Conservation (phyloP, 257 asterid species). For the Rehmannia glutinosa region DNA sequence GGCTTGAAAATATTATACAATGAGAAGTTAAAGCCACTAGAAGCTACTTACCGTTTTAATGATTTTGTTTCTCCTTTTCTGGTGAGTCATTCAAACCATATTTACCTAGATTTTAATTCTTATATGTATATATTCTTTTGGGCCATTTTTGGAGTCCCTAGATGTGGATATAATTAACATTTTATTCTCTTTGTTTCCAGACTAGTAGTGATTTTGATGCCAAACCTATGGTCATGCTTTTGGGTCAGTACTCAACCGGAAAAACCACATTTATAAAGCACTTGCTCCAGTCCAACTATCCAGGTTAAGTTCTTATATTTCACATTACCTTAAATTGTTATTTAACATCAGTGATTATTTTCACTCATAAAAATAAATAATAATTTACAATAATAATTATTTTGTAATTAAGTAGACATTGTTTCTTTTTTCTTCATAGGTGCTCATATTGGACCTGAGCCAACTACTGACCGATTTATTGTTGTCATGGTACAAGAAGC, state of each 20-base stretch:
- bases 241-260: conserved; percentile 99
- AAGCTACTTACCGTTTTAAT: conserved; percentile 71
- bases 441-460: conserved; percentile 99
- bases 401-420: neutral
- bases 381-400: neutral
- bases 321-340: neutral
- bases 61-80: conserved; percentile 78
- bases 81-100: conserved; percentile 46
- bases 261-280: conserved; percentile 95
- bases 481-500: conserved; percentile 68
- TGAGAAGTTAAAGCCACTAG: conserved; percentile 86
- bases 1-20: conserved; percentile 77
- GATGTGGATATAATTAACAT: conserved; percentile 8
- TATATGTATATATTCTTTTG: neutral
- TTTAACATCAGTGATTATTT: neutral
- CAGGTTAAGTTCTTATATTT: conserved; percentile 45
- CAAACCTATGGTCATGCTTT: conserved; percentile 96
- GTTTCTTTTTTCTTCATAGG: conserved; percentile 38
- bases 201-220: conserved; percentile 89
- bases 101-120: neutral
- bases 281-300: conserved; percentile 72
- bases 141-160: neutral
- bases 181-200: conserved; percentile 31
- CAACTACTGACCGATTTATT: conserved; percentile 92
- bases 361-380: neutral